phyloP scores from a whole-genome alignment of 2,329 filamentous ascomycete species.

The Alternaria dauci region DNA sequence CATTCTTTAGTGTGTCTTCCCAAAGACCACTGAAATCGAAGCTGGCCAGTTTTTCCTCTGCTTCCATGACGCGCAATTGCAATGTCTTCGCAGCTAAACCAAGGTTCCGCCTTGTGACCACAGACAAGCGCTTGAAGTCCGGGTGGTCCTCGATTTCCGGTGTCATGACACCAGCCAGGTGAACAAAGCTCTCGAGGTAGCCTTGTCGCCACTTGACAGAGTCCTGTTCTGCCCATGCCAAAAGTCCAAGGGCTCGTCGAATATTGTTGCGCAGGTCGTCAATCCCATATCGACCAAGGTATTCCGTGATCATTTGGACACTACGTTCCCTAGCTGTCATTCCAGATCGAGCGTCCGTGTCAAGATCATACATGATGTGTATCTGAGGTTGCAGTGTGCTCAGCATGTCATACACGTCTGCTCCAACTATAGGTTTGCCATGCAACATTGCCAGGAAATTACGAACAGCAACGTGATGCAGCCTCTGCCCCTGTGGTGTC shows the following conservation, averaged over 20 bases:
- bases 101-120: constrained; percentile 69
- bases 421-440: constrained; percentile 70
- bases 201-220: constrained; percentile 71
- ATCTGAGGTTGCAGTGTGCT: constrained; percentile 69
- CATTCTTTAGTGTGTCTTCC: constrained; percentile 50
- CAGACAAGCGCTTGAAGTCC: constrained; percentile 67
- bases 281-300: constrained; percentile 66
- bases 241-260: constrained; percentile 66
- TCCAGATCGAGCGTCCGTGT: constrained; percentile 44
- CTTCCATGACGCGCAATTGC: constrained; percentile 68
- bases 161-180: constrained; percentile 68
- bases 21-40: constrained; percentile 72
- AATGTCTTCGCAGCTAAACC: constrained; percentile 69
- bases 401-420: constrained; percentile 70
- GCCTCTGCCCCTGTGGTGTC: constrained; percentile 58
- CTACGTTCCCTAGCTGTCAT: constrained; percentile 55
- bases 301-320: constrained; percentile 67
- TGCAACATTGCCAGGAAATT: constrained; percentile 74
- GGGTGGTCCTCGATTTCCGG: constrained; percentile 57
- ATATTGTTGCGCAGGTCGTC: constrained; percentile 71
- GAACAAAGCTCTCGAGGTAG: constrained; percentile 72
- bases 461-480: constrained; percentile 71
- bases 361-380: constrained; percentile 61
- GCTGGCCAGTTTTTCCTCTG: constrained; percentile 66
- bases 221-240: constrained; percentile 72